Evolutionary conservation across 2,329 filamentous ascomycete species (phyloP).

Genomic region (Biscogniauxia sp.): DNA sequence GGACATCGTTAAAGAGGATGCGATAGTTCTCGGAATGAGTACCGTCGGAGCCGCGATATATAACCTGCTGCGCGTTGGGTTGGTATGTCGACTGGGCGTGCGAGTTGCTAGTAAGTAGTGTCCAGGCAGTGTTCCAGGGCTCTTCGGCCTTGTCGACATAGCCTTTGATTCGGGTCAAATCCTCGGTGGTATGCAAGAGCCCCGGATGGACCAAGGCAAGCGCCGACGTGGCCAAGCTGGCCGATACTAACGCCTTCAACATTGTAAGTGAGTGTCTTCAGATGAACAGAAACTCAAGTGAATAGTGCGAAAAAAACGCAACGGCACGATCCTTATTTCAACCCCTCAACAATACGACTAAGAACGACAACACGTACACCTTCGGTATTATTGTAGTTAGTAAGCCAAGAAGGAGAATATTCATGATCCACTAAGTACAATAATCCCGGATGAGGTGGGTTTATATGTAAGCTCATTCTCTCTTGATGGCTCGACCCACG

Average conservation of each 20-base stretch:
- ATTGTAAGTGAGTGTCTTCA: neutral
- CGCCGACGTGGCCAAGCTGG: neutral
- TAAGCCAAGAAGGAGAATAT: too few species aligned
- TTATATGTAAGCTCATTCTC: neutral
- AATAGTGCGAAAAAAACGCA: neutral
- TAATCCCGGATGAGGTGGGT: too few species aligned
- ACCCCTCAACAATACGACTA: neutral
- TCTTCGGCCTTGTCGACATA: constrained; percentile 4
- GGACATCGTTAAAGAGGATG: constrained; percentile 33
- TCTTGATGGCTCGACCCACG: neutral
- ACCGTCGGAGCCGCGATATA: constrained; percentile 36
- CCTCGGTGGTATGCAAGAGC: constrained; percentile 10
- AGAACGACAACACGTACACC: neutral
- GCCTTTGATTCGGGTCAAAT: constrained; percentile 7
- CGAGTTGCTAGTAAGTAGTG: constrained; percentile 9
- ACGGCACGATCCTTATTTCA: neutral
- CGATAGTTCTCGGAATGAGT: constrained; percentile 33
- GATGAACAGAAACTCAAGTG: neutral
- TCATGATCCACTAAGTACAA: too few species aligned
- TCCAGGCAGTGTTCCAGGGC: constrained; percentile 13
- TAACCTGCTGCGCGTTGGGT: constrained; percentile 26
- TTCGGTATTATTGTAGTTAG: too few species aligned
- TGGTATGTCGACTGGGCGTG: constrained; percentile 32
- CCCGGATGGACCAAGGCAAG: constrained; percentile 9
- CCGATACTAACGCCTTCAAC: neutral